Percentiles rank a stretch among this genome's conserved stretches.
Conservation (phyloP, 2,329 filamentous ascomycete genomes). For the Aspergillus chevalieri region DNA sequence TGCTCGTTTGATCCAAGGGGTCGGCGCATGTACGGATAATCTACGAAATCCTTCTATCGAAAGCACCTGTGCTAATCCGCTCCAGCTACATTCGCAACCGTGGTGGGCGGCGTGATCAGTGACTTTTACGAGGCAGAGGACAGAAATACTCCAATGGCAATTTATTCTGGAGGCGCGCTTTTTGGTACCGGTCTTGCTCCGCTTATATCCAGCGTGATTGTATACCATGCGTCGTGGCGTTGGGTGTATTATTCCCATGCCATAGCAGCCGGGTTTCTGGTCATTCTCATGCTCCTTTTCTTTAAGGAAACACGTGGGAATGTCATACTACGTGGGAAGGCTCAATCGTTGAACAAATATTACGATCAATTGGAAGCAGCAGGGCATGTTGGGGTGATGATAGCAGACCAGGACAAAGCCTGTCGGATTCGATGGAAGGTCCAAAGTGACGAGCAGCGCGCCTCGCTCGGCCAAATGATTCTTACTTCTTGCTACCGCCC, state of each 20-base stretch:
- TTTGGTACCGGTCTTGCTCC: constrained; percentile 76
- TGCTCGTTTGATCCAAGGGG: constrained; percentile 68
- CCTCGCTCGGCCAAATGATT: constrained; percentile 63
- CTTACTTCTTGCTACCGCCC: constrained; percentile 68
- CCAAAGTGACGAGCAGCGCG: constrained; percentile 68
- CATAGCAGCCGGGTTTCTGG: constrained; percentile 60
- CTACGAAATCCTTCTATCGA: constrained; percentile 1
- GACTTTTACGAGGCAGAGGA: constrained; percentile 75
- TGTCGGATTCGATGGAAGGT: constrained; percentile 71
- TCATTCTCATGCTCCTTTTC: constrained; percentile 59
- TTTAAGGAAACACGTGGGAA: constrained; percentile 79
- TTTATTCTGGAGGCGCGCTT: constrained; percentile 73
- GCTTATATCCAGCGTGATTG: constrained; percentile 63
- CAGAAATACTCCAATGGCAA: constrained; percentile 81
- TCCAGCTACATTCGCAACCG: constrained; percentile 65
- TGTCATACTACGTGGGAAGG: constrained; percentile 72
- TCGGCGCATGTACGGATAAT: constrained; percentile 59
- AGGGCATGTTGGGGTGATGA: constrained; percentile 54
- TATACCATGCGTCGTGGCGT: constrained; percentile 63
- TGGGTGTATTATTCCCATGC: constrained; percentile 88
- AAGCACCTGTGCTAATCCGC: neutral
- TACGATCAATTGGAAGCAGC: constrained; percentile 65
- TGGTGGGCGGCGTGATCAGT: constrained; percentile 83
- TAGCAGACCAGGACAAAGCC: constrained; percentile 30
- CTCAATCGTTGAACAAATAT: constrained; percentile 67